A percentile compares a stretch with the other conserved stretches of the same genome.
phyloP scores from a whole-genome alignment of 1,284 basidiomycete genomes.

The Lentinula novae-zelandiae region DNA sequence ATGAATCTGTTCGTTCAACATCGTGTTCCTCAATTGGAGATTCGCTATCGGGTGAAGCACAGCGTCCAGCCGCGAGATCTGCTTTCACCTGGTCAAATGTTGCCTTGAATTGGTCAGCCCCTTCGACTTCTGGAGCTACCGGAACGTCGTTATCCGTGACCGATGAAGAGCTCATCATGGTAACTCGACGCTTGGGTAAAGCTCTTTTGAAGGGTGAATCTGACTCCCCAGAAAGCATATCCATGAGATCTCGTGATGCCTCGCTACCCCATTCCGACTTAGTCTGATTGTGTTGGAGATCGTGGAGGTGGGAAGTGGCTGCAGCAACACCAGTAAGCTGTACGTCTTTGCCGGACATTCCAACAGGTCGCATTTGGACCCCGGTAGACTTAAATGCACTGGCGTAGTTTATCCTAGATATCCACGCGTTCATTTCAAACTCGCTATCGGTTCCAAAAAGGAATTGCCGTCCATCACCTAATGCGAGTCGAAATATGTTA shows the following conservation, averaged over 20 bases:
- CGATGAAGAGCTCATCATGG: slow-evolving; percentile 25
- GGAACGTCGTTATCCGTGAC: slow-evolving; percentile 38
- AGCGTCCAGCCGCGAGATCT: slow-evolving; percentile 58
- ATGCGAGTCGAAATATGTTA: slow-evolving; percentile 77
- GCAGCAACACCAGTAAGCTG: slow-evolving; percentile 80
- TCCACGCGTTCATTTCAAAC: slow-evolving; percentile 87
- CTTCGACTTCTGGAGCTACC: slow-evolving; percentile 48
- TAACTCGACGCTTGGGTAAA: slow-evolving; percentile 27
- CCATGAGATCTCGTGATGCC: slow-evolving; percentile 35
- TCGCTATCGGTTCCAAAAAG: slow-evolving; percentile 77
- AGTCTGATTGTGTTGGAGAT: slow-evolving; percentile 44
- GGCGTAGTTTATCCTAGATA: slow-evolving; percentile 92
- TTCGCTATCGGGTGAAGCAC: slow-evolving; percentile 24
- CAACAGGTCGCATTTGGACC: slow-evolving; percentile 77
- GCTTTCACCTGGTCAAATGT: slow-evolving; percentile 86
- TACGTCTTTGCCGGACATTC: slow-evolving; percentile 67
- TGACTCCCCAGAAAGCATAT: slow-evolving; percentile 32
- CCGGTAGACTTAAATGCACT: slow-evolving; percentile 86
- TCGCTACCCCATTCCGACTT: slow-evolving; percentile 45
- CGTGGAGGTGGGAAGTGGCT: slow-evolving; percentile 75
- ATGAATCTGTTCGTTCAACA: slow-evolving; percentile 12
- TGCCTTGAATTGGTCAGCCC: slow-evolving; percentile 66
- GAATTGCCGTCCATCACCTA: slow-evolving; percentile 76
- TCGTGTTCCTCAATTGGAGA: slow-evolving; percentile 8
- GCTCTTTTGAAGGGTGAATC: slow-evolving; percentile 21